phyloP scores from a whole-genome alignment of 305 asterid genomes.

The Rubia tinctorum region DNA sequence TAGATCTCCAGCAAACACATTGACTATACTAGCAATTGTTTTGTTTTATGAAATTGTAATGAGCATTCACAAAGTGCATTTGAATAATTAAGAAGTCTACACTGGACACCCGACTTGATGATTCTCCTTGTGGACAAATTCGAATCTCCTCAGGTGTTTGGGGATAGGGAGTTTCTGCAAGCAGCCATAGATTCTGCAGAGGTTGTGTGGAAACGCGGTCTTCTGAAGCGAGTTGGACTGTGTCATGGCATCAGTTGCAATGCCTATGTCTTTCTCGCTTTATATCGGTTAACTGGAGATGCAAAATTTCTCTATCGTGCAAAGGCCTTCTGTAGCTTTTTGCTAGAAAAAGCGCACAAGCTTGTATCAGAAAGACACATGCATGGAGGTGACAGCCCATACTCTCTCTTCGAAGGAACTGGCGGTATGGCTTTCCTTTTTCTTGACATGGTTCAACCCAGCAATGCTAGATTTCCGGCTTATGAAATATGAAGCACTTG shows the following conservation, averaged over 20 bases:
- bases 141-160: conserved; percentile 43
- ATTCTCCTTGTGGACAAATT: no score
- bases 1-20: neutral
- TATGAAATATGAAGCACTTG: conserved; percentile 44
- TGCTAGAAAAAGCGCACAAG: conserved; percentile 57
- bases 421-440: conserved; percentile 75
- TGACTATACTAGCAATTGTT: neutral
- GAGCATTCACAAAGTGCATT: neutral
- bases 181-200: conserved; percentile 83
- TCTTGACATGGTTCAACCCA: conserved; percentile 62
- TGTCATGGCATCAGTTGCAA: conserved; percentile 87
- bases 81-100: neutral
- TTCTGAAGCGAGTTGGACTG: conserved; percentile 56
- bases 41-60: neutral
- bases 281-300: conserved; percentile 64
- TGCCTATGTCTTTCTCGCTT: conserved; percentile 58
- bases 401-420: conserved; percentile 67
- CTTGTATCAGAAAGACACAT: conserved; percentile 52
- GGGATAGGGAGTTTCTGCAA: conserved; percentile 45
- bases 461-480: conserved; percentile 60
- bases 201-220: conserved; percentile 77
- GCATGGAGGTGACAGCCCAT: conserved; percentile 60
- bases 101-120: no score
- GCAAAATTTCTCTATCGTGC: conserved; percentile 59
- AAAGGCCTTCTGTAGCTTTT: conserved; percentile 68